Conservation (phyloP, 495 filamentous ascomycete species). For the Trichoderma erinaceum region DNA sequence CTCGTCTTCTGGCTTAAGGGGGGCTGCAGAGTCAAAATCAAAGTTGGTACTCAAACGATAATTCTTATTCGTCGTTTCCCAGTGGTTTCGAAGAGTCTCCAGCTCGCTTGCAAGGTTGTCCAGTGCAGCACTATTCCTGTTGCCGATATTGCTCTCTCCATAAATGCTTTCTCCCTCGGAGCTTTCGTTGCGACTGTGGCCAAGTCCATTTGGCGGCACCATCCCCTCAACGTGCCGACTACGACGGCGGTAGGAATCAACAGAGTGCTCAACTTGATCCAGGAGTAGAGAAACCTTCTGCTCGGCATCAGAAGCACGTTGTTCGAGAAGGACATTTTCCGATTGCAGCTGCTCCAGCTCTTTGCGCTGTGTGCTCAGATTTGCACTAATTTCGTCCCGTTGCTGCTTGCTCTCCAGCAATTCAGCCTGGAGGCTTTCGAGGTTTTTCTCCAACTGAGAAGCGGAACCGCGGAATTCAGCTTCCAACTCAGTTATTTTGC, state of each 20-base stretch:
- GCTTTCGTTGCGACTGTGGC: slow-evolving; percentile 53
- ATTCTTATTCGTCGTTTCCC: slow-evolving; percentile 92
- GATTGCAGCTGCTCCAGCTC: slow-evolving; percentile 77
- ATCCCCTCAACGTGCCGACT: slow-evolving; percentile 31
- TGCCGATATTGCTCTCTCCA: slow-evolving; percentile 34
- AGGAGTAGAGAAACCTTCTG: slow-evolving; percentile 86
- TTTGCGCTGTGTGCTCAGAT: slow-evolving; percentile 51
- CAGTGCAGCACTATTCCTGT: slow-evolving; percentile 76
- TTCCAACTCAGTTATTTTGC: slow-evolving; percentile 62
- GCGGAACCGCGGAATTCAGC: slow-evolving; percentile 58
- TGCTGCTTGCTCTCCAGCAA: slow-evolving; percentile 59
- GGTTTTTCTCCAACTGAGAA: slow-evolving; percentile 61
- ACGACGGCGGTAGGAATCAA: slow-evolving; percentile 87
- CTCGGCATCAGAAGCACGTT: slow-evolving; percentile 81
- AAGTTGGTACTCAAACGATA: slow-evolving; percentile 82
- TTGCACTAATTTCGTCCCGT: slow-evolving; percentile 57
- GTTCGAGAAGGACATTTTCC: slow-evolving; percentile 74
- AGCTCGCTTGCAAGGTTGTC: slow-evolving; percentile 89
- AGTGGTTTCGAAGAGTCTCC: slow-evolving; percentile 79
- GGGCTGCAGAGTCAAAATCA: slow-evolving; percentile 62
- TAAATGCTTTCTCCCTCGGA: slow-evolving; percentile 50
- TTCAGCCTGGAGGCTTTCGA: slow-evolving; percentile 59
- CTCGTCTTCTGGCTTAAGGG: slow-evolving; percentile 44
- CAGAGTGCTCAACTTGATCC: slow-evolving; percentile 86
- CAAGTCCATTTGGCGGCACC: slow-evolving; percentile 21